Percentiles rank a stretch among this genome's conserved stretches.
These are phyloP conservation scores for Sporothrix inflata DNA, from an alignment of 2,329 filamentous ascomycete genomes.

Conservation along the genomic window DNA sequence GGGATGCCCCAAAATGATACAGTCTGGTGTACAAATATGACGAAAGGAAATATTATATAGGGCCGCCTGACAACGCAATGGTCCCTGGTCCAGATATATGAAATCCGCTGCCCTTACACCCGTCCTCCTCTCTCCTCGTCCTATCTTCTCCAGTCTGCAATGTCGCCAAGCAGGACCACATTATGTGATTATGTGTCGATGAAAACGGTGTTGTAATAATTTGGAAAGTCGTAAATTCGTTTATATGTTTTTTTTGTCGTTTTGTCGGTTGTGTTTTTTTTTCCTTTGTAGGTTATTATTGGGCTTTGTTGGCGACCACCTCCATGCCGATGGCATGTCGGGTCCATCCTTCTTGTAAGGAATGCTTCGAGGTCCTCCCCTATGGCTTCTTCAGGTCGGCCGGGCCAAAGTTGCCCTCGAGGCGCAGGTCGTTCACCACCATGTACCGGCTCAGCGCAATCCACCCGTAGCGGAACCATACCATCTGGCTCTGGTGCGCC, in stretches of 20 bases:
- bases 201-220: background rate
- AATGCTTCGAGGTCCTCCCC: background rate
- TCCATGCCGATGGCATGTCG: background rate
- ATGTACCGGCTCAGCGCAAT: conserved; percentile 91
- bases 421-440: conserved; percentile 84
- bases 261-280: background rate
- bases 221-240: conserved; percentile 16
- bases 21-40: conserved; percentile 15
- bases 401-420: conserved; percentile 48
- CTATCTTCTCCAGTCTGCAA: background rate
- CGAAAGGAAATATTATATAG: background rate
- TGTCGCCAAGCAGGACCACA: background rate
- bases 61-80: background rate
- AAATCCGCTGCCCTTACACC: background rate
- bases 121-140: background rate
- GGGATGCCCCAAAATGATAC: background rate
- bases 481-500: conserved; percentile 94
- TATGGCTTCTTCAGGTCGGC: conserved; percentile 23
- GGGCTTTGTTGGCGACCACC: background rate
- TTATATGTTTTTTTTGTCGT: background rate
- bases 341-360: background rate
- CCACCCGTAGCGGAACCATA: conserved; percentile 98
- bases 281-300: background rate
- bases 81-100: background rate
- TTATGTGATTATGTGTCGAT: conserved; percentile 1